Evolutionary conservation across 2,329 filamentous ascomycete species (phyloP), one percentile per base, ranked within the genome.

Genomic region (Furcasterigmium furcatum): DNA sequence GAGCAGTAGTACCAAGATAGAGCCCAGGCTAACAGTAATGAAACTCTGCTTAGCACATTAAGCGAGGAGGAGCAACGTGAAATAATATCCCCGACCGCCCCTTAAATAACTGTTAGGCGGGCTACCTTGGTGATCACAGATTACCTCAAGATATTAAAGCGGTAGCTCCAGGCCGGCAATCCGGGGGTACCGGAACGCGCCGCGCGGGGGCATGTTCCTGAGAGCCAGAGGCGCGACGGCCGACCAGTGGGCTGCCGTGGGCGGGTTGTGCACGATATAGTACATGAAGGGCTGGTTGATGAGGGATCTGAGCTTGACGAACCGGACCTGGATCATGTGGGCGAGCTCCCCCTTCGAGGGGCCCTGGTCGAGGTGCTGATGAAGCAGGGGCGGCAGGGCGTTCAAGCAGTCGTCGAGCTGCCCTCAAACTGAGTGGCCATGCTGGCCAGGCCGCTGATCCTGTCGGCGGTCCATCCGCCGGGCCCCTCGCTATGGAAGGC

Each of bases 161-260:
- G n/a, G n/a, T n/a, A n/a, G n/a, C n/a, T n/a, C n/a, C n/a, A n/a
- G n/a, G n/a, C n/a, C n/a, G n/a, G n/a, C n/a, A n/a, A n/a, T n/a
- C n/a, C 24, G 24, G 24, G 7, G 24, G 12, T 27, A 27, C 24
- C 24, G 24, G 24, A 27, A 27, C 12, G 24, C 24, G 24, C 24
- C 24, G 24, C n/a, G 51, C 55, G 20, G 53, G 45, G n/a, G 52
- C 52, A 38, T 52, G 49, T 32, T 49, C 46, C 19, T 51, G 41
- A 41, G 59, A 50, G 32, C 51, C 32, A 13, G 49, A 50, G 10
- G 54, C 46, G 40, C 54, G 58, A 12, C 53, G 48, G 20, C 52
- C 46, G 16, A 58, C 24, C 25, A 53, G 51, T 39, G 39, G 9
- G 45, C 29, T 13, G 40, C 24, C n/a, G 18, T 20, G 22, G n/a